Percentiles rank a stretch among this genome's conserved stretches.
phyloP scores from a whole-genome alignment of 108 stramenopile genomes.

The Pinguiococcus pyrenoidosus region DNA sequence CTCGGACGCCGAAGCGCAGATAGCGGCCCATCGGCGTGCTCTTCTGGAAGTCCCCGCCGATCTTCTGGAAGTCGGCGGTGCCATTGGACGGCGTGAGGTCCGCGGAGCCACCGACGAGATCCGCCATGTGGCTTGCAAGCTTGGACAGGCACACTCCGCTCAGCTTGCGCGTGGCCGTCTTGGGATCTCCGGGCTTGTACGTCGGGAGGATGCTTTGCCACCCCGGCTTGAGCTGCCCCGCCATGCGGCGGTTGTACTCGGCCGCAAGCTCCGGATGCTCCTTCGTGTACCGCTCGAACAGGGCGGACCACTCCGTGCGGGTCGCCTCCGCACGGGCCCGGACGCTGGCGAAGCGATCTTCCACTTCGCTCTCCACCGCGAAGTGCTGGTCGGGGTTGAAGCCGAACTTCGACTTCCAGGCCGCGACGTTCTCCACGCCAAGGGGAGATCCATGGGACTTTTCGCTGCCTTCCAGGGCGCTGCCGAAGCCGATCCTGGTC shows the following conservation, averaged over 20 bases:
- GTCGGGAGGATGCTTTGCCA: conserved; percentile 62
- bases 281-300: conserved; percentile 51
- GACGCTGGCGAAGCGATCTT: conserved; percentile 57
- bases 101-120: conserved; percentile 92
- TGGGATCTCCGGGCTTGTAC: conserved; percentile 45
- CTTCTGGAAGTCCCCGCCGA: conserved; percentile 52
- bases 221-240: conserved; percentile 59
- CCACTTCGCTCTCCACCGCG: conserved; percentile 73
- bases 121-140: conserved; percentile 64
- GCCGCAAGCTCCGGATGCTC: conserved; percentile 68
- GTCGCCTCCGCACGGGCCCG: conserved; percentile 17
- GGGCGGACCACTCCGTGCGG: conserved; percentile 47
- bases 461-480: conserved; percentile 17
- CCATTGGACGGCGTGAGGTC: conserved; percentile 90
- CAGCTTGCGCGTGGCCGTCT: conserved; percentile 63
- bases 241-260: conserved; percentile 76
- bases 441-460: conserved; percentile 78
- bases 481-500: conserved; percentile 83
- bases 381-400: conserved; percentile 84
- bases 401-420: conserved; percentile 74
- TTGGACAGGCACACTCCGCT: conserved; percentile 63
- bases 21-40: conserved; percentile 66
- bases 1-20: conserved; percentile 89
- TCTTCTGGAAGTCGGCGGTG: conserved; percentile 30
- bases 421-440: conserved; percentile 70